Percentiles rank a stretch among this genome's conserved stretches.
phyloP scores from a whole-genome alignment of 495 filamentous ascomycete genomes.

The Chaetomium fimeti region DNA sequence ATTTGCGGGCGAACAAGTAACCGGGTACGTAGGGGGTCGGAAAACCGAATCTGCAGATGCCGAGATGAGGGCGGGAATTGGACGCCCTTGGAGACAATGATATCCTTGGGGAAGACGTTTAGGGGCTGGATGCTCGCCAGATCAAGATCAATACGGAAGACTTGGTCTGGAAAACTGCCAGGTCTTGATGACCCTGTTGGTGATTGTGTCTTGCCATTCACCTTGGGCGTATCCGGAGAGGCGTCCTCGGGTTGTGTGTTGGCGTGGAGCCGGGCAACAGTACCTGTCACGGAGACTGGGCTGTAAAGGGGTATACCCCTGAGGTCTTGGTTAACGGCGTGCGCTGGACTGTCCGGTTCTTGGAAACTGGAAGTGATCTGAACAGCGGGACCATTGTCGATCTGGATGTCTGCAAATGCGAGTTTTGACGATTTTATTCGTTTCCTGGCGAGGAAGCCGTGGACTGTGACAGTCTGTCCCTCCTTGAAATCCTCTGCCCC shows the following conservation, averaged over 20 bases:
- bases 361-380: conserved; percentile 42
- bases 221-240: too few relatives aligned
- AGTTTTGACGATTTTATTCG: conserved; percentile 64
- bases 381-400: conserved; percentile 29
- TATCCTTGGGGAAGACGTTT: conserved; percentile 73
- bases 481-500: conserved; percentile 34
- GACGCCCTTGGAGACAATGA: conserved; percentile 68
- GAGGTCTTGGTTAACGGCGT: conserved; percentile 33
- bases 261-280: conserved; percentile 25
- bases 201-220: not conserved
- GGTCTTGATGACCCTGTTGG: not conserved
- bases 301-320: conserved; percentile 39
- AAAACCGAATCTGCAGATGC: conserved; percentile 80
- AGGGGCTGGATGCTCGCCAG: conserved; percentile 63
- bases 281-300: conserved; percentile 42
- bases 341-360: conserved; percentile 24
- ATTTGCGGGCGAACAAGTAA: conserved; percentile 55
- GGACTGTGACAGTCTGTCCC: conserved; percentile 57
- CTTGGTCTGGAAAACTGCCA: conserved; percentile 18
- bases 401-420: conserved; percentile 63
- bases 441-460: conserved; percentile 69
- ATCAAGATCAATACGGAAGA: conserved; percentile 33
- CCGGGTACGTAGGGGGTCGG: conserved; percentile 59
- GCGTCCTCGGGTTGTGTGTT: not conserved
- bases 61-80: conserved; percentile 70